Conservation (phyloP, 208 protist species). For the Leptomonas seymouri region DNA sequence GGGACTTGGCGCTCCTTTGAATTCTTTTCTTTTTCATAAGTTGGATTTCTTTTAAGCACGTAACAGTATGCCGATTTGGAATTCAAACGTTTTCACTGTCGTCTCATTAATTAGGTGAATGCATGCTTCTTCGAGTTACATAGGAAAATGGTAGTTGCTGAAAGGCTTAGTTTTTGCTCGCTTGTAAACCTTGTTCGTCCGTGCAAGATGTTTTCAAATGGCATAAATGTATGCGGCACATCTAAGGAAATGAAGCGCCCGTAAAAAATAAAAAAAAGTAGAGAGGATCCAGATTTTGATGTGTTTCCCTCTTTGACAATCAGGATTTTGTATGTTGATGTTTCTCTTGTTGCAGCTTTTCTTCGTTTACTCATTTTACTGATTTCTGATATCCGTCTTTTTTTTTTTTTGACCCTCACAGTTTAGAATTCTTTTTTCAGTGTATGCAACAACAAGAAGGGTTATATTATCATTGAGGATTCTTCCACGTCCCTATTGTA, state of each 20-base stretch:
- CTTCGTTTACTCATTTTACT: not conserved
- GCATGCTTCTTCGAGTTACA: not conserved
- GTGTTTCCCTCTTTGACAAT: not conserved
- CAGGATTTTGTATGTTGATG: conserved; percentile 1
- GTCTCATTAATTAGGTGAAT: not conserved
- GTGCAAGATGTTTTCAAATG: too few relatives aligned
- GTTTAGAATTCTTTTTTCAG: not conserved
- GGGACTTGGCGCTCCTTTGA: not conserved
- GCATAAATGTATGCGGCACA: too few relatives aligned
- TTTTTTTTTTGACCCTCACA: not conserved
- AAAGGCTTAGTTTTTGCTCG: not conserved
- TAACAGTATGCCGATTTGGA: not conserved
- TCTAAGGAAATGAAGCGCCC: too few relatives aligned
- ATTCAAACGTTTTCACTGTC: conserved; percentile 6
- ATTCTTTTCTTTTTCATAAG: conserved; percentile 18
- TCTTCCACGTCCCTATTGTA: conserved; percentile 9
- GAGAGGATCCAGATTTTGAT: not conserved
- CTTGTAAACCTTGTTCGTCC: not conserved
- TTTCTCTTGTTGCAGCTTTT: conserved; percentile 21
- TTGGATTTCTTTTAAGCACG: conserved; percentile 7
- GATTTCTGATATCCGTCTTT: not conserved
- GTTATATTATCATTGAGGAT: not conserved
- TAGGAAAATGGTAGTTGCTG: not conserved
- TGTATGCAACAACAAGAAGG: not conserved
- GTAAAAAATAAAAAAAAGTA: too few relatives aligned